Base-by-base conservation (phyloP, 225 moss, liverwort and hornwort genomes). In the Rhytidiadelphus loreus region DNA sequence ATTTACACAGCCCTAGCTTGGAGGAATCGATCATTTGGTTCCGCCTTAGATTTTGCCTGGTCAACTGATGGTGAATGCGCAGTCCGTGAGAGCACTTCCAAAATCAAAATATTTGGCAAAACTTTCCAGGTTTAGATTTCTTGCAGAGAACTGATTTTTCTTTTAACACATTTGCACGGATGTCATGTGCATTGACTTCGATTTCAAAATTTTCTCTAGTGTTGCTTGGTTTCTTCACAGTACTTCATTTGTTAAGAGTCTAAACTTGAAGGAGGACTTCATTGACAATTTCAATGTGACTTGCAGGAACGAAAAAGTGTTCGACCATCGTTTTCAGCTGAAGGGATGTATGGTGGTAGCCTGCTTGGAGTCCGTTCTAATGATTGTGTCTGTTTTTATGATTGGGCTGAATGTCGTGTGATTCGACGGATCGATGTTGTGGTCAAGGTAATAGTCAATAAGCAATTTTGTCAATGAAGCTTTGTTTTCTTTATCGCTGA, bases 1-100 rank as follows among this genome's bases (percentile, higher is more conserved):
- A 96, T 98, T 86, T 98, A 98, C 83, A 97, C 97, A 35, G 98
- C 98, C n/a, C 92, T 97, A 82, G 98, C 98, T 78, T 98, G 98
- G 98, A 98, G 98, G 88, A 98, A 98, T 87, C 91, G 96, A 77
- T 98, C 98, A 50, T 98, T 98, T 89, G 98, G 98, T 85, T 94
- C 98, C 82, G 97, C 98, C 23, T 65, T 98, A 85, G 98, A 98
- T 90, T 98, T 98, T 81, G 96, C 93, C 26, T 98, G 97, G 98
- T 95, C 98, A 66, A 90, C 89, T 44, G 98, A 98, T 87, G 98
- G 98, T 78, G 98, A 98, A 92, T 97, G 94, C 90, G 98, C 98
- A 61, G 98, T 97, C 23, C 92, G 98, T 53, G 98, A 98, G 91
- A 98, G 97, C 90, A 97, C 98, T 59, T 98, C 98, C 39, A 98